Base-by-base conservation (phyloP, 1,284 basidiomycete species). In the Schizophyllum commune region DNA sequence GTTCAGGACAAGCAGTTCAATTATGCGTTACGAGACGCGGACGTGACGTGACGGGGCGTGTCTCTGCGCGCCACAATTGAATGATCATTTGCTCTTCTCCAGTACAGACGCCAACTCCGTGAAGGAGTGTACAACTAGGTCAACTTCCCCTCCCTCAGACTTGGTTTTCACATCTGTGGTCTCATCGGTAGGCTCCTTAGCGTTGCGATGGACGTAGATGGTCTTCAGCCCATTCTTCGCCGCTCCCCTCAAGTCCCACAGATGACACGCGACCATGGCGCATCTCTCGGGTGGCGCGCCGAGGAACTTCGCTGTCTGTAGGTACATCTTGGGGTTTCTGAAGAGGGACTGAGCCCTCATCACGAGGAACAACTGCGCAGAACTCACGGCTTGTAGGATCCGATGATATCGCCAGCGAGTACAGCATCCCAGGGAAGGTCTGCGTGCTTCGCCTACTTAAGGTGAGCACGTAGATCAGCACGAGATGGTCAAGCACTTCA, bases 401-500 rank as follows among this genome's bases (percentile, higher is more conserved):
- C 61, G 1, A 64, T 57, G 2, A 65, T 51, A 11, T 58, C 57
- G 27, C 60, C 60, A 15, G 63, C 62, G 1, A 65, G 60, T 34
- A 63, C 64, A 4, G 59, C 59, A n/a, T 65, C 65, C 65, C 65
- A 65, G 4, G 60, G 33, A 22, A 65, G 27, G 22, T 63, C 65
- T 2, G 65, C 63, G 47, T 63, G 61, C 52, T 60, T 34, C 51
- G 54, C 83, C 64, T 65, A 32, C 20, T 52, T 6, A 17, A 27
- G 11, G 33, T 32, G 21, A 15, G 21, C 32, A 34, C 22, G 15
- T 34, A 34, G 56, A 15, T 13, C 13, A 39, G 17, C 8, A 34
- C 20, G 6, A 21, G 47, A 15, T 17, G 11, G 32, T 32, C 51
- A 27, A 6, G 6, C 7, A 1, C 55, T 60, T 15, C n/a, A 64